These are phyloP conservation scores for Skeletonema tropicum DNA, from an alignment of 108 stramenopile species.

Conservation along the genomic window DNA sequence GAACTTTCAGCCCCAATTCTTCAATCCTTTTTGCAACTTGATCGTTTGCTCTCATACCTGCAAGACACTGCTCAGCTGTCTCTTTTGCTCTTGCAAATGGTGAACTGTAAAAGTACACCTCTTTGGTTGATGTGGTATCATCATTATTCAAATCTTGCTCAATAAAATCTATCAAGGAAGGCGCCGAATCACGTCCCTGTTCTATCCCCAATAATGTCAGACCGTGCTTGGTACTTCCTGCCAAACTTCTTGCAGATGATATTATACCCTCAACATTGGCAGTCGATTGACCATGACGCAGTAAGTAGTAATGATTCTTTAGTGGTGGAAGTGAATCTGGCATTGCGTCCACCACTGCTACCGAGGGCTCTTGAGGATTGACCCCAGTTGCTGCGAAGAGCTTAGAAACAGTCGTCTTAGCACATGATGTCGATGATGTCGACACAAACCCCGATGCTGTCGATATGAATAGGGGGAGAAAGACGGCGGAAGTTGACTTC, in stretches of 20 bases:
- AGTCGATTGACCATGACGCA: slow-evolving; percentile 80
- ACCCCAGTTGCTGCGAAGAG: background rate
- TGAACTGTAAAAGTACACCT: slow-evolving; percentile 71
- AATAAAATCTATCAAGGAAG: slow-evolving; percentile 52
- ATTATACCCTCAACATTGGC: slow-evolving; percentile 84
- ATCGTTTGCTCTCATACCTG: slow-evolving; percentile 33
- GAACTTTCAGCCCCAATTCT: slow-evolving; percentile 54
- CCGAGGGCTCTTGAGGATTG: slow-evolving; percentile 30
- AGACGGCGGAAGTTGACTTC: background rate
- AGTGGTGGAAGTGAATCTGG: slow-evolving; percentile 63
- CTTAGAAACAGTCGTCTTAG: background rate
- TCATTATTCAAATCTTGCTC: slow-evolving; percentile 26
- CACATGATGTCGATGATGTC: background rate
- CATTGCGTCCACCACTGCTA: slow-evolving; percentile 51
- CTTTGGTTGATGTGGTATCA: slow-evolving; percentile 32
- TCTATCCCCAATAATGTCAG: slow-evolving; percentile 72
- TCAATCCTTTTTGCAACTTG: slow-evolving; percentile 41
- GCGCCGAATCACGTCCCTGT: slow-evolving; percentile 67
- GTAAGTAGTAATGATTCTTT: slow-evolving; percentile 72
- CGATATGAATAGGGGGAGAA: background rate
- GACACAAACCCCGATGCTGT: background rate
- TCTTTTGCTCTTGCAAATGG: slow-evolving; percentile 82
- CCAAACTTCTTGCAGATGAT: slow-evolving; percentile 74
- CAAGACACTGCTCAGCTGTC: slow-evolving; percentile 72
- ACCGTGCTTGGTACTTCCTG: slow-evolving; percentile 69